Evolutionary conservation across 305 asterid genomes (phyloP).

Genomic region (Rubia balearica): DNA sequence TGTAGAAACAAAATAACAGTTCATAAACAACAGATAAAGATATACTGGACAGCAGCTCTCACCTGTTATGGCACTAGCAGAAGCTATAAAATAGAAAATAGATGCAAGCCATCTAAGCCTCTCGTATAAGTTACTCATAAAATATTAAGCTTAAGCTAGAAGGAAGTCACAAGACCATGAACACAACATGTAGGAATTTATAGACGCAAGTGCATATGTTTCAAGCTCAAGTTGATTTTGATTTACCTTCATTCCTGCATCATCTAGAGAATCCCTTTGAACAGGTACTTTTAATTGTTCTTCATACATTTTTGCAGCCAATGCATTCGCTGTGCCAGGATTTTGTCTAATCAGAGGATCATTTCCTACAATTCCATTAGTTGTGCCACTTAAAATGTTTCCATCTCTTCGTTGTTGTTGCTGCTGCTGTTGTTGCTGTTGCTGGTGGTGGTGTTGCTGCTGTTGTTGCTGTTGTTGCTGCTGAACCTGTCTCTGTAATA

Average conservation of each 20-base stretch:
- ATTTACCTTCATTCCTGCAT: constrained; percentile 78
- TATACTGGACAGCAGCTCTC: background rate
- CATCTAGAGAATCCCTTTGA: constrained; percentile 89
- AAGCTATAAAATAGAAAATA: too few species aligned
- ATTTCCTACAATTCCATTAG: constrained; percentile 80
- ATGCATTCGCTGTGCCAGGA: constrained; percentile 76
- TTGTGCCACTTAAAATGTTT: constrained; percentile 56
- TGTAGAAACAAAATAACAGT: constrained; percentile 28
- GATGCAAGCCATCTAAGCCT: too few species aligned
- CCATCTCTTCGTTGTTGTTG: constrained; percentile 75
- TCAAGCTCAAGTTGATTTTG: constrained; percentile 7
- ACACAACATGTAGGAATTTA: background rate
- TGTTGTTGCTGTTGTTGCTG: constrained; percentile 48
- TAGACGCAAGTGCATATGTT: background rate
- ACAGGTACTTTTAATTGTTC: constrained; percentile 72
- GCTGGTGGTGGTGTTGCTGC: constrained; percentile 50
- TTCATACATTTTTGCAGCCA: constrained; percentile 90
- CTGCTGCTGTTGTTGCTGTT: constrained; percentile 53
- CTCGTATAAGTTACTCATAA: background rate
- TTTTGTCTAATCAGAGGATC: constrained; percentile 84
- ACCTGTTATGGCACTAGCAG: background rate
- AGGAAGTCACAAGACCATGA: constrained; percentile 1
- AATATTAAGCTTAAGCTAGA: background rate
- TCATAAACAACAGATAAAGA: constrained; percentile 12
- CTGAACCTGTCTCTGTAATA: constrained; percentile 35